Evolutionary conservation across 179 eudicot genomes (phyloP).

Genomic region (Beta corolliflora): DNA sequence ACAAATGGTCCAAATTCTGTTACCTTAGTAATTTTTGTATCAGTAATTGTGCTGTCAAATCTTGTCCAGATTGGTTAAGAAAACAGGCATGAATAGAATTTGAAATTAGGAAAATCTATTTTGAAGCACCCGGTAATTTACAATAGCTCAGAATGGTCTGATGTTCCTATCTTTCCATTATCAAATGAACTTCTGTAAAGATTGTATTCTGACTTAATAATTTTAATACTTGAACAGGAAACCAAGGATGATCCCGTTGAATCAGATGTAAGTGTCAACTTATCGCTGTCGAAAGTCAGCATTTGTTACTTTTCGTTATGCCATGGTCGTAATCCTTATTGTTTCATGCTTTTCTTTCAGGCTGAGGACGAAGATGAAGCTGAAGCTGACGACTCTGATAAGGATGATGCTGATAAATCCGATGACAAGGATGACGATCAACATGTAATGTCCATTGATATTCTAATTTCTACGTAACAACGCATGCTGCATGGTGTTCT

Average conservation of each 20-base stretch:
- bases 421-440: slow-evolving; percentile 42
- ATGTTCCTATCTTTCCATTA: background rate
- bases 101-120: background rate
- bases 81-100: background rate
- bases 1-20: background rate
- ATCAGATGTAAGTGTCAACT: slow-evolving; percentile 65
- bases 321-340: background rate
- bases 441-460: slow-evolving; percentile 41
- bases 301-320: background rate
- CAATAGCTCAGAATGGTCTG: background rate
- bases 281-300: background rate
- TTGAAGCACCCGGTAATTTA: background rate
- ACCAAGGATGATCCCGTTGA: slow-evolving; percentile 65
- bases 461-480: background rate
- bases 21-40: background rate
- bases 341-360: slow-evolving; percentile 34
- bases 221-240: slow-evolving; percentile 47
- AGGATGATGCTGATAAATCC: slow-evolving; percentile 40
- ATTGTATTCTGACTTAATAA: slow-evolving; percentile 11
- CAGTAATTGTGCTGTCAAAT: background rate
- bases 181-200: background rate
- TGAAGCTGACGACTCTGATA: slow-evolving; percentile 36
- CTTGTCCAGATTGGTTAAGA: background rate
- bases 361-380: slow-evolving; percentile 64
- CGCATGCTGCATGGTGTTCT: background rate